Evolutionary conservation across 1,284 basidiomycete species (phyloP), one percentile per base, ranked within the genome.

Genomic region (Apiotrichum veenhuisii): DNA sequence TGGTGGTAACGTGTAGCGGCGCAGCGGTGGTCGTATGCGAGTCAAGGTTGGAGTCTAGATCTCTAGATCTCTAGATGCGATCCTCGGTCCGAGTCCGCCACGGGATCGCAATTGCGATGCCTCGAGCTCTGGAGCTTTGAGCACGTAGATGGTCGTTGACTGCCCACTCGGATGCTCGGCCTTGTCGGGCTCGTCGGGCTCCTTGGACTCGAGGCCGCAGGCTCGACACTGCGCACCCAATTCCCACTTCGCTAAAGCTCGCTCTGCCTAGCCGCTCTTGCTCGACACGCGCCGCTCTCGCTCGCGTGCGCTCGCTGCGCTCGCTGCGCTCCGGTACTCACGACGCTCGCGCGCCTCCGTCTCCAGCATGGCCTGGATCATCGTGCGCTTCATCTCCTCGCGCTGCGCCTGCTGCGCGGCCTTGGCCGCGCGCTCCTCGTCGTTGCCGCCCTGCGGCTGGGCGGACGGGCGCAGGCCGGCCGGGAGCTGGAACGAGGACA

Each of bases 361-460:
- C 67, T 95, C 92, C 41, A 98, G 81, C 59, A 98, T 86, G 5
- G 90, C 89, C n/a, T 87, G 85, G 71, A 98, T 85, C 72, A 96
- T 78, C 65, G 74, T 75, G 57, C 81, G 73, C 85, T 87, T 85
- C 77, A 88, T 83, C 69, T 89, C 88, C 57, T 76, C 72, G 55
- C 72, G 70, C 60, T 64, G 71, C 57, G 54, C 65, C 68, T 86
- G 64, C 63, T 61, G 70, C 57, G 64, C 72, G 62, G 62, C 59
- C 23, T 64, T 68, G 34, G 59, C 68, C 38, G 62, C 68, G 59
- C 61, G 65, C 63, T 72, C 73, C 63, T 70, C 69, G 42, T 65
- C 64, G 25, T 63, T 64, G 23, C 66, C 58, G 11, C 37, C 38
- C 17, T 55, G 58, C 20, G 69, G 63, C 3, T 64, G 46, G 25